Percentiles rank a stretch among this genome's conserved stretches.
Conservation (phyloP, 352 stramenopile species). For the Phytopythium mirpurense region DNA sequence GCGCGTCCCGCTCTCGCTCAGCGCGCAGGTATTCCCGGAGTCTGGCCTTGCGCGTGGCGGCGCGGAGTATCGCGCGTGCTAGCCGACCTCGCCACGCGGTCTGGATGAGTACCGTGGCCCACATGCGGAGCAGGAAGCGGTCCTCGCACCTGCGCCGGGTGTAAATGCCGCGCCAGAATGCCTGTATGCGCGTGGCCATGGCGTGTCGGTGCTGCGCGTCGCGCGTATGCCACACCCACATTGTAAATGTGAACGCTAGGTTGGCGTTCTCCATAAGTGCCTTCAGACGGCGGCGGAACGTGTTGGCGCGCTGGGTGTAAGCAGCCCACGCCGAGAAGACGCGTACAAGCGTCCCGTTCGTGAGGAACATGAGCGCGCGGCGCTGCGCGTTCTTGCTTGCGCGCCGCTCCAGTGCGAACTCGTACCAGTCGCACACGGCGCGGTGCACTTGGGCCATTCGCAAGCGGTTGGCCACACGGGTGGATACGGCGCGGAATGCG, state of each 20-base stretch:
- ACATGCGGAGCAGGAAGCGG: slow-evolving; percentile 48
- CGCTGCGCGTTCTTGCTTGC: slow-evolving; percentile 36
- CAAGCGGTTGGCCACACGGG: slow-evolving; percentile 35
- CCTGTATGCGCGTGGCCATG: slow-evolving; percentile 38
- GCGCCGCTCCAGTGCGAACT: slow-evolving; percentile 53
- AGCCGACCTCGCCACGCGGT: slow-evolving; percentile 61
- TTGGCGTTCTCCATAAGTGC: slow-evolving; percentile 47
- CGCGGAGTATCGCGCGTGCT: slow-evolving; percentile 41
- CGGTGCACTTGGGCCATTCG: slow-evolving; percentile 28
- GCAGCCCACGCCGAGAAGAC: slow-evolving; percentile 50
- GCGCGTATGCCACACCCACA: slow-evolving; percentile 38
- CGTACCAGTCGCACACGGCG: slow-evolving; percentile 63
- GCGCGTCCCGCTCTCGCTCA: slow-evolving; percentile 55
- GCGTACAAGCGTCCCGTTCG: slow-evolving; percentile 47
- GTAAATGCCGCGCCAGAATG: slow-evolving; percentile 55
- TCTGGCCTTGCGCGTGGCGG: slow-evolving; percentile 42
- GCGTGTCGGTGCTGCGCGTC: slow-evolving; percentile 24
- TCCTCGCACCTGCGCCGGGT: slow-evolving; percentile 48
- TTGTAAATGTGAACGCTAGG: slow-evolving; percentile 40
- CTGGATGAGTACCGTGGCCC: slow-evolving; percentile 67
- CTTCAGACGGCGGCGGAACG: slow-evolving; percentile 35
- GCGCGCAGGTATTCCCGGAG: slow-evolving; percentile 65
- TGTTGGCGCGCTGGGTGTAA: slow-evolving; percentile 30
- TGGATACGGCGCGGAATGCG: slow-evolving; percentile 33
- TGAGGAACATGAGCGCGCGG: slow-evolving; percentile 59